Base-by-base conservation (phyloP, 768 basidiomycete species). In the Trametopsis cervina region DNA sequence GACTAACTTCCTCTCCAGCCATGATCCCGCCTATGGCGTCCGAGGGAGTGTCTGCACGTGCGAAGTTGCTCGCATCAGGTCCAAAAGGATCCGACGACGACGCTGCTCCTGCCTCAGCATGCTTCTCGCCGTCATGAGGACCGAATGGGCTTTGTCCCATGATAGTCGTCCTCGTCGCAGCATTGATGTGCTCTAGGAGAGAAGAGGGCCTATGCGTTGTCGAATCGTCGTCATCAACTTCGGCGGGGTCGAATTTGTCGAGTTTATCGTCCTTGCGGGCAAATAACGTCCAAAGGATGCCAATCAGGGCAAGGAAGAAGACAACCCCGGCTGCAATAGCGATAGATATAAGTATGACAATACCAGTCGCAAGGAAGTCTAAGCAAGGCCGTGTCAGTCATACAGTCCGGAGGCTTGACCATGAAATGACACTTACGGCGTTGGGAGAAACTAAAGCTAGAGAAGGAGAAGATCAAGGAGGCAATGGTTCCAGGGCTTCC, bases 291-390 rank as follows among this genome's bases (percentile, higher is more conserved):
- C 91, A 89, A 29, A 95, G 67, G 46, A 95, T 86, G 42, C 90
- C 90, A 47, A 92, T 71, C 36, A 95, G 70, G 13, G 86, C 85
- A 25, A 93, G 72, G 0, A 94, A 71, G 76, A 93, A 94, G 29
- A 94, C 86, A 18, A 97, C 80, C 15, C 95, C 96, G 13, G 93
- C 92, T 9, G 89, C 84, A 55, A 97, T 96, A 21, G 96, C 96
- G 54, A 99, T 96, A 1, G 93, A 94, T 56, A 99, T 93, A 38
- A 99, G 76, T 55, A 98, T 97, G 46, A 99, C 92, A 29, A 98
- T 76, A 1, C 95, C 96, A 20, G 81, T 79, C 0, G 94, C 90
- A 47, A 99, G 77, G 73, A 91, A 88, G 58, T 83, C 91, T 90
- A 55, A 61, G n/a, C 44, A 39, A 44, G 11, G 33, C 58, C 20